phyloP scores from a whole-genome alignment of 495 filamentous ascomycete genomes.

The Daldinia concentrica region DNA sequence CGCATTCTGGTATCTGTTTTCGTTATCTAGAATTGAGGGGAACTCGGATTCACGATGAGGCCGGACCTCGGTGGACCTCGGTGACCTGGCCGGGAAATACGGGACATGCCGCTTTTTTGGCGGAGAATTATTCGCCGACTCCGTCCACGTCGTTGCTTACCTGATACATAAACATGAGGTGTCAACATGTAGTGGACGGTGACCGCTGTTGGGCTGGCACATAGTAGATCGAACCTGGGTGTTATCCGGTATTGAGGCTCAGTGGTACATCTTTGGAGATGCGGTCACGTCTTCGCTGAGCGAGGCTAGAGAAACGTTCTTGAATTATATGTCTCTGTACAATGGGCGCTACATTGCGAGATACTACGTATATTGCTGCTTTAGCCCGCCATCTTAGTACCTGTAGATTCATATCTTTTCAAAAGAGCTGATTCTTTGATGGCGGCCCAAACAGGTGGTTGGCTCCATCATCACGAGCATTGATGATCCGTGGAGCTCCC shows the following conservation, averaged over 20 bases:
- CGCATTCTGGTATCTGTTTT: background rate
- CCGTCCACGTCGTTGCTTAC: background rate
- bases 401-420: constrained; percentile 4
- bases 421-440: background rate
- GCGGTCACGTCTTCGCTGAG: background rate
- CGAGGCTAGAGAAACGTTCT: constrained; percentile 16
- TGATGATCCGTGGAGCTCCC: constrained; percentile 27
- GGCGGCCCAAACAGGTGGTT: constrained; percentile 27
- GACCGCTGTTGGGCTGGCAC: background rate
- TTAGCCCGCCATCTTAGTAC: background rate
- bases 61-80: background rate
- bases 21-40: background rate
- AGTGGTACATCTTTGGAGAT: constrained; percentile 10
- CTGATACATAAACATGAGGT: background rate
- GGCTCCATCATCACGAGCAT: constrained; percentile 33
- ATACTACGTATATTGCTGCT: constrained; percentile 18
- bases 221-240: background rate
- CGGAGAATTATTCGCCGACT: background rate
- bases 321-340: background rate
- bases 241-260: constrained; percentile 28
- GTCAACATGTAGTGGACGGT: background rate
- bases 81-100: background rate
- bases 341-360: background rate
- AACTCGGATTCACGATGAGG: background rate
- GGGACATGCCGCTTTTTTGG: background rate